Conservation (phyloP, 2,329 filamentous ascomycete species). For the Stemphylium lycopersici region DNA sequence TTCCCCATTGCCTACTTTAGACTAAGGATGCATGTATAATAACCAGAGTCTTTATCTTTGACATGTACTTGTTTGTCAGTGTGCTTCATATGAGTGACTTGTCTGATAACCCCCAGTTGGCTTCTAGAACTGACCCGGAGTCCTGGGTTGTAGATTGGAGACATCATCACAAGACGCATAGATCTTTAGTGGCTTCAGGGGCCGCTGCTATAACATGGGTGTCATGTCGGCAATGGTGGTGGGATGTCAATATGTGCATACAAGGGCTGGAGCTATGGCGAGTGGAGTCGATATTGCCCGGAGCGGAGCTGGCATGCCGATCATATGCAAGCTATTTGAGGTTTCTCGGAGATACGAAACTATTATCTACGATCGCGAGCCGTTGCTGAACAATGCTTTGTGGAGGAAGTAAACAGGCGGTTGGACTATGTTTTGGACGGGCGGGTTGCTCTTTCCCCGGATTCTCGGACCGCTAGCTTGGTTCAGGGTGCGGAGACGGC, state of each 20-base stretch:
- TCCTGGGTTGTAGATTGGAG: neutral
- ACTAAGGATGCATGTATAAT: constrained; percentile 37
- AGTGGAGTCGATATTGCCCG: neutral
- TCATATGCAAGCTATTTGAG: neutral
- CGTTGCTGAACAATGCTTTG: neutral
- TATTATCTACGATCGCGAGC: neutral
- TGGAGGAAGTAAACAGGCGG: no score
- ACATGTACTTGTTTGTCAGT: constrained; percentile 10
- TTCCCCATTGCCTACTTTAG: constrained; percentile 34
- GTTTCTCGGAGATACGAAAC: neutral
- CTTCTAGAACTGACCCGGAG: neutral
- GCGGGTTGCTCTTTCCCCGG: constrained; percentile 7
- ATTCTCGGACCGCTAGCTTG: constrained; percentile 16
- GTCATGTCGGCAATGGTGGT: neutral
- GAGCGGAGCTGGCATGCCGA: neutral
- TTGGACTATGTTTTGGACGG: neutral
- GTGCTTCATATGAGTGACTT: neutral
- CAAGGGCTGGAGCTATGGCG: constrained; percentile 1
- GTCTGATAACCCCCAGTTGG: neutral
- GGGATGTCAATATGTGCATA: constrained; percentile 11
- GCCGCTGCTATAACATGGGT: neutral
- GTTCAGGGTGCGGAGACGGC: neutral
- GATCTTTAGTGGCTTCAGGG: neutral
- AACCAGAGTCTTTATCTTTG: constrained; percentile 23
- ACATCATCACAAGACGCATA: constrained; percentile 6